Base-by-base conservation (phyloP, 2,329 filamentous ascomycete genomes). In the Scopulariopsis brevicaulis region DNA sequence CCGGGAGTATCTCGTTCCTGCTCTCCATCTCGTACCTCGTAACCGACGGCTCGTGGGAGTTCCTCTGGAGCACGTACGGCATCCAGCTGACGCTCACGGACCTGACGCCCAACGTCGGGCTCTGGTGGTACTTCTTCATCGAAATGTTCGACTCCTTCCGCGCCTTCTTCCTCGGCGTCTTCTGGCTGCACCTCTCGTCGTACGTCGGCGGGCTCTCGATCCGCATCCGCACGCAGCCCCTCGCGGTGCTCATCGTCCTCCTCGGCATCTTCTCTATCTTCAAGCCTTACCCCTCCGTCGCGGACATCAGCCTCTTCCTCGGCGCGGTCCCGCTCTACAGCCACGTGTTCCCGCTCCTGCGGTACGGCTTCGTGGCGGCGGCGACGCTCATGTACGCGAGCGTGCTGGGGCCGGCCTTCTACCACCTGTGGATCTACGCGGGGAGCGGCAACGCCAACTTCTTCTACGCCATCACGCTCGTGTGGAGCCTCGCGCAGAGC, bases 101-200 rank as follows among this genome's bases (percentile, higher is more conserved):
- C 68, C 79, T 99, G 48, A 95, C 93, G 0, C 94, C 94, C 14
- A 99, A 97, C 63, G 88, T 95, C 34, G 94, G 94, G 1, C 78
- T 99, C 1, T 99, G 94, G 94, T 99, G 94, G 94, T 99, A 99
- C 73, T 99, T 99, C 74, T 97, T 99, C 69, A 96, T 95, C 64
- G 93, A 99, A 69, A 99, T 99, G 85, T 99, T 99, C 70, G 94
- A 99, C 73, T 93, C 92, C 1, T 99, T 99, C 79, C 83, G 94
- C 46, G 86, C 88, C 64, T 99, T 99, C 78, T 99, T 97, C 78
- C 82, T 99, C 3, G 94, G 89, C 58, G 92, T 99, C 54, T 99
- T 99, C 75, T 97, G 95, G 91, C 81, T 99, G 60, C 94, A 99
- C 69, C 83, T 97, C 59, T 84, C 88, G 0, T 87, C 89, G 46